phyloP scores from a whole-genome alignment of 345 rosid genomes.

The Euphorbia tirucalli region DNA sequence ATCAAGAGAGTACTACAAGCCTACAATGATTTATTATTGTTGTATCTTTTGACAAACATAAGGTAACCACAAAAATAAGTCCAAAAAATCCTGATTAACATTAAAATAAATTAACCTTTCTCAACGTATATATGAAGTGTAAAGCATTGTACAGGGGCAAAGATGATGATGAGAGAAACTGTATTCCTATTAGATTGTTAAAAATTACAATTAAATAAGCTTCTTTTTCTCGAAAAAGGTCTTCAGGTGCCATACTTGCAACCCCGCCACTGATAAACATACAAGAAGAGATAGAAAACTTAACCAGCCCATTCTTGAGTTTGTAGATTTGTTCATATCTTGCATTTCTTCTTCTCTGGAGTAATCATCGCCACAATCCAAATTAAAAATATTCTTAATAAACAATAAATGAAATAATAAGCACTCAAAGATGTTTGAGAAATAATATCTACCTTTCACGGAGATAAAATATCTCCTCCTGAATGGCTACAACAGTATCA shows the following conservation, averaged over 20 bases:
- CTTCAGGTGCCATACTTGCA: conserved; percentile 91
- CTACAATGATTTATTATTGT: neutral
- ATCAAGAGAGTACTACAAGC: no score
- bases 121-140: conserved; percentile 7
- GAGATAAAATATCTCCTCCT: conserved; percentile 77
- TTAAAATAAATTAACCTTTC: conserved; percentile 10
- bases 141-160: conserved; percentile 17
- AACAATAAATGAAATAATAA: neutral
- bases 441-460: conserved; percentile 63
- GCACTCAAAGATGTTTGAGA: neutral
- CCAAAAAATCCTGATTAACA: neutral
- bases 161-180: neutral
- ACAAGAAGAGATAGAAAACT: conserved; percentile 68
- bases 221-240: conserved; percentile 93
- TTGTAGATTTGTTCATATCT: conserved; percentile 65
- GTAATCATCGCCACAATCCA: neutral
- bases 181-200: neutral
- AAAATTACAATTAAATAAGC: conserved; percentile 51
- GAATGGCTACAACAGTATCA: conserved; percentile 66
- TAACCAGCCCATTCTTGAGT: conserved; percentile 75
- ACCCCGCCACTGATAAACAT: conserved; percentile 76
- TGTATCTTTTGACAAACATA: neutral
- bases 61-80: neutral
- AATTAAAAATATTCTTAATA: neutral
- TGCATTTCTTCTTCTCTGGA: conserved; percentile 94